These are phyloP conservation scores for Aureococcus anophagefferens DNA, from an alignment of 108 stramenopile species.

Conservation along the genomic window DNA sequence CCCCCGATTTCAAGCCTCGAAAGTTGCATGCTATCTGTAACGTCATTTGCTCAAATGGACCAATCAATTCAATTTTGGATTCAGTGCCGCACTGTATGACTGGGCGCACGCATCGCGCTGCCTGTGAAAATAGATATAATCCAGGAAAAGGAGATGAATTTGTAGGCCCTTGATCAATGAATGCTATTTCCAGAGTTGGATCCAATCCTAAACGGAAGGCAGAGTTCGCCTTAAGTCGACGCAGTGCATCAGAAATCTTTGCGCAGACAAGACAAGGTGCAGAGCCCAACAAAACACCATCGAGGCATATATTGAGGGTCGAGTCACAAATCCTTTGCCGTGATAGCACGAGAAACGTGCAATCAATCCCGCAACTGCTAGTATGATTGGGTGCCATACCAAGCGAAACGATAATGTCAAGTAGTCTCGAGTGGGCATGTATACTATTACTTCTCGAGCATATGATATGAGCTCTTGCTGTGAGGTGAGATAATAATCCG, in stretches of 20 bases:
- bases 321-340: no score
- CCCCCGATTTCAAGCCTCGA: background rate
- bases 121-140: slow-evolving; percentile 72
- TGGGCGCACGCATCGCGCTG: slow-evolving; percentile 79
- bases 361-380: no score
- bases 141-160: slow-evolving; percentile 72
- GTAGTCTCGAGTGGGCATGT: no score
- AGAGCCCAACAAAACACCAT: slow-evolving; percentile 64
- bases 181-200: slow-evolving; percentile 60
- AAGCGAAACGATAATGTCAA: slow-evolving; percentile 53
- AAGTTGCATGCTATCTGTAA: slow-evolving; percentile 79
- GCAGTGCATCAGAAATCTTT: slow-evolving; percentile 52
- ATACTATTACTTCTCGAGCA: no score
- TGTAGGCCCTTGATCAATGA: slow-evolving; percentile 50
- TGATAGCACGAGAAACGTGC: no score
- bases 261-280: slow-evolving; percentile 49
- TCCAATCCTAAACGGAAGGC: slow-evolving; percentile 26
- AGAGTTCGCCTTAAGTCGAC: slow-evolving; percentile 55
- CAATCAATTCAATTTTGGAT: slow-evolving; percentile 69
- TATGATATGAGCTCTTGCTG: no score
- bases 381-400: slow-evolving; percentile 57
- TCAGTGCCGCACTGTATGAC: slow-evolving; percentile 60
- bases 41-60: slow-evolving; percentile 93
- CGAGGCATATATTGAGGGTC: slow-evolving; percentile 62
- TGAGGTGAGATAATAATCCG: slow-evolving; percentile 31